A percentile compares a stretch with the other conserved stretches of the same genome.
Evolutionary conservation across 139 green algal species (phyloP).

Genomic region (Diplosphaera chodatii): DNA sequence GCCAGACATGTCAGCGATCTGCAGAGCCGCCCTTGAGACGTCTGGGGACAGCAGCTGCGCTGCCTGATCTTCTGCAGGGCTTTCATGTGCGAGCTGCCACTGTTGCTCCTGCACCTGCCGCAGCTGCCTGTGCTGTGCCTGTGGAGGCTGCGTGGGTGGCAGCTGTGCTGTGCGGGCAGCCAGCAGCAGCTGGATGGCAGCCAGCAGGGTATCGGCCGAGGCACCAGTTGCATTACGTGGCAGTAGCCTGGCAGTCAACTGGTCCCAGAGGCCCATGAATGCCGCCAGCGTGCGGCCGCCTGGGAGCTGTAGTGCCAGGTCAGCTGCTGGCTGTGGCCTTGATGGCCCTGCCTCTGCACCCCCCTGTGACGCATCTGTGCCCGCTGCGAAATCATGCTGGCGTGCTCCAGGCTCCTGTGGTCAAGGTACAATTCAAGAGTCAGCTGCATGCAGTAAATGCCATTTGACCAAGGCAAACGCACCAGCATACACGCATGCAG

Average conservation of each 20-base stretch:
- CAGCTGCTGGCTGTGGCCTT: neutral
- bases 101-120: slow-evolving; percentile 3
- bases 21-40: no score
- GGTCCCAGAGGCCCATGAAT: neutral
- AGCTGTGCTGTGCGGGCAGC: neutral
- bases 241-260: neutral
- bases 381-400: no score
- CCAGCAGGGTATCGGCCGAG: neutral
- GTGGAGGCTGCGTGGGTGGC: neutral
- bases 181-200: neutral
- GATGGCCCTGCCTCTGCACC: no score
- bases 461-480: no score
- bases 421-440: no score
- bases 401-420: no score
- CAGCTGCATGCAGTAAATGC: no score
- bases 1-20: no score
- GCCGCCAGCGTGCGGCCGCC: neutral
- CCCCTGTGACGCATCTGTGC: no score
- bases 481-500: no score
- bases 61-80: no score
- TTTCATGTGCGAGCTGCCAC: slow-evolving; percentile 5
- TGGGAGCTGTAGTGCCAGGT: neutral
- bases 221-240: neutral
- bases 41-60: neutral
- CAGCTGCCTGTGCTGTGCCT: neutral